phyloP scores from a whole-genome alignment of 768 basidiomycete genomes.

The Mycena vitilis region DNA sequence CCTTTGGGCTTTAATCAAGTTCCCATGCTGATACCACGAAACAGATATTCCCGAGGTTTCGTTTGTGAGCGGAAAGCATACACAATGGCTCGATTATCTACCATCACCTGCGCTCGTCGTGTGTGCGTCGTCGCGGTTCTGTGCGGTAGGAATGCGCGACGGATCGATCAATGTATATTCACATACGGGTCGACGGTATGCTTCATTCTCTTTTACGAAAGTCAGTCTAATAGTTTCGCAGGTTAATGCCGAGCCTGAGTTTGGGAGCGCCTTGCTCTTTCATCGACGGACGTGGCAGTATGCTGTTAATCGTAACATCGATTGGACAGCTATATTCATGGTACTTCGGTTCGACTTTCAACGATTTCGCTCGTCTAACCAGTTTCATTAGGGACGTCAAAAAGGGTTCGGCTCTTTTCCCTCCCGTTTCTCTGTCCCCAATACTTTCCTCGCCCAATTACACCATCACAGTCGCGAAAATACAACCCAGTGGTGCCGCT shows the following conservation, averaged over 20 bases:
- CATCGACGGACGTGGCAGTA: slow-evolving; percentile 72
- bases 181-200: slow-evolving; percentile 83
- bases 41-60: slow-evolving; percentile 77
- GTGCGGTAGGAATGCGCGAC: slow-evolving; percentile 84
- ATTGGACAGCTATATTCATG: slow-evolving; percentile 81
- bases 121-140: slow-evolving; percentile 73
- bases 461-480: slow-evolving; percentile 69
- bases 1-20: slow-evolving; percentile 9
- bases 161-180: slow-evolving; percentile 89
- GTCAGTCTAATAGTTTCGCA: slow-evolving; percentile 44
- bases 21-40: slow-evolving; percentile 1
- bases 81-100: slow-evolving; percentile 92
- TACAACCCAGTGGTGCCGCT: slow-evolving; percentile 86
- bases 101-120: slow-evolving; percentile 76
- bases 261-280: slow-evolving; percentile 79
- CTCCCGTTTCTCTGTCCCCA: slow-evolving; percentile 70
- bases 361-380: slow-evolving; percentile 6
- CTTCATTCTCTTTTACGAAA: slow-evolving; percentile 13
- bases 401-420: slow-evolving; percentile 70
- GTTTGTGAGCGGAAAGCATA: slow-evolving; percentile 72
- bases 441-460: slow-evolving; percentile 71
- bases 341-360: slow-evolving; percentile 53
- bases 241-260: slow-evolving; percentile 80
- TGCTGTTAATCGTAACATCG: slow-evolving; percentile 79
- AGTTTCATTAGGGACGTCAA: slow-evolving; percentile 74